Evolutionary conservation across 2,329 filamentous ascomycete genomes (phyloP).

Genomic region (Exophiala spinifera): DNA sequence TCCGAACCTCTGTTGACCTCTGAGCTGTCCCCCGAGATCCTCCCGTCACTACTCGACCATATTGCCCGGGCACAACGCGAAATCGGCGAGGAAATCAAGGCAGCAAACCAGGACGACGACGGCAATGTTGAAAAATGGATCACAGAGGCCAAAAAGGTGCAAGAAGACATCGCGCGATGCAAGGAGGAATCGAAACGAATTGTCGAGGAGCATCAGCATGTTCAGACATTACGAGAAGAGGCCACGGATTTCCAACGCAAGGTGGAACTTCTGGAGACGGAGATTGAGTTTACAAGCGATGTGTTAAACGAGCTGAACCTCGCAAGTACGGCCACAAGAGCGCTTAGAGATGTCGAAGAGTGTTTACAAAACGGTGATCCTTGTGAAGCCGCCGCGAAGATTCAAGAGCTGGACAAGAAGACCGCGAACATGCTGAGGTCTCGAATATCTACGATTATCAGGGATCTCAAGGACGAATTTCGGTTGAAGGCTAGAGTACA

Average conservation of each 20-base stretch:
- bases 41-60: conserved; percentile 50
- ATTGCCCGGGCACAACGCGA: conserved; percentile 50
- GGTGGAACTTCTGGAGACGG: conserved; percentile 54
- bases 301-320: conserved; percentile 18
- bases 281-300: conserved; percentile 58
- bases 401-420: conserved; percentile 14
- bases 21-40: conserved; percentile 47
- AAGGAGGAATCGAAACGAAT: conserved; percentile 78
- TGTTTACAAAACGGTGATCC: conserved; percentile 13
- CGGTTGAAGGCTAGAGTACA: conserved; percentile 19
- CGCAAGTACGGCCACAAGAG: conserved; percentile 10
- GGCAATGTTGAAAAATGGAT: conserved; percentile 85
- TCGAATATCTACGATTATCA: conserved; percentile 11
- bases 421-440: conserved; percentile 8
- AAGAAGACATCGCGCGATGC: conserved; percentile 79
- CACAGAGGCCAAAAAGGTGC: conserved; percentile 74
- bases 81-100: conserved; percentile 64
- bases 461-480: conserved; percentile 22
- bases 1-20: conserved; percentile 55
- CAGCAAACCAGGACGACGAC: conserved; percentile 71
- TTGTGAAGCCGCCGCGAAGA: conserved; percentile 17
- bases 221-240: conserved; percentile 60
- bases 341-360: conserved; percentile 21
- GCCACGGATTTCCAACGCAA: conserved; percentile 61
- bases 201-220: conserved; percentile 69